phyloP scores from a whole-genome alignment of 139 green algal species.

The Tetraselmis striata region DNA sequence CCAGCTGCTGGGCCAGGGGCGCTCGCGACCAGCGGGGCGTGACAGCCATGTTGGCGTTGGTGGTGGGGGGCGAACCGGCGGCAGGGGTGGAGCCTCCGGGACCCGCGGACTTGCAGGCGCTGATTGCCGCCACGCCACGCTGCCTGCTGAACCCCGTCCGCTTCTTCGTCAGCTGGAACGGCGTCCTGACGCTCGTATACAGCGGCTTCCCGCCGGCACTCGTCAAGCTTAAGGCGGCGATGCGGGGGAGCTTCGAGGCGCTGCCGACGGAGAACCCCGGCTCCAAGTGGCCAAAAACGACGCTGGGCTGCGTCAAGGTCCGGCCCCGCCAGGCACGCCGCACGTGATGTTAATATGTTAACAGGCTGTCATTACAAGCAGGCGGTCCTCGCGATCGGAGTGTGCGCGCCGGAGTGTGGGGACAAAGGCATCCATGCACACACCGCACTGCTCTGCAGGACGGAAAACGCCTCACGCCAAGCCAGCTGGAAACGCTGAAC shows the following conservation, averaged over 20 bases:
- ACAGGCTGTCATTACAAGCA: too few species aligned
- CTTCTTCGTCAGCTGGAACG: slow-evolving; percentile 83
- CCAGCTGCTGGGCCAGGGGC: too few species aligned
- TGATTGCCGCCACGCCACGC: neutral
- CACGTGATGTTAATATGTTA: too few species aligned
- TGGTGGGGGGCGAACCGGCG: too few species aligned
- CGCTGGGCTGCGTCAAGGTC: slow-evolving; percentile 34
- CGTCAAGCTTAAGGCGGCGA: slow-evolving; percentile 43
- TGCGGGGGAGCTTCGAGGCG: slow-evolving; percentile 12
- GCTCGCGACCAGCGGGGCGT: too few species aligned
- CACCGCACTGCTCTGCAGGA: slow-evolving; percentile 70
- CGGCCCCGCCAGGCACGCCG: too few species aligned
- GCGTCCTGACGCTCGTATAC: slow-evolving; percentile 76
- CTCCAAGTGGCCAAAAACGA: slow-evolving; percentile 80
- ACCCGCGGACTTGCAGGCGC: neutral
- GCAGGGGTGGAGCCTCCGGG: too few species aligned
- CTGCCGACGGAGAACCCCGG: slow-evolving; percentile 56
- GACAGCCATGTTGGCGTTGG: too few species aligned
- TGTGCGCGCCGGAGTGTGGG: too few species aligned
- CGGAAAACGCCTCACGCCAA: slow-evolving; percentile 50
- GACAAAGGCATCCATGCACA: too few species aligned
- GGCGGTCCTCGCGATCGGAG: too few species aligned
- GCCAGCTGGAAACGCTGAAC: slow-evolving; percentile 56
- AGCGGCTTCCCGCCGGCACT: slow-evolving; percentile 67
- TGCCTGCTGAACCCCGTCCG: slow-evolving; percentile 45